phyloP scores from a whole-genome alignment of 352 stramenopile species.

The Phytophthora ramorum region DNA sequence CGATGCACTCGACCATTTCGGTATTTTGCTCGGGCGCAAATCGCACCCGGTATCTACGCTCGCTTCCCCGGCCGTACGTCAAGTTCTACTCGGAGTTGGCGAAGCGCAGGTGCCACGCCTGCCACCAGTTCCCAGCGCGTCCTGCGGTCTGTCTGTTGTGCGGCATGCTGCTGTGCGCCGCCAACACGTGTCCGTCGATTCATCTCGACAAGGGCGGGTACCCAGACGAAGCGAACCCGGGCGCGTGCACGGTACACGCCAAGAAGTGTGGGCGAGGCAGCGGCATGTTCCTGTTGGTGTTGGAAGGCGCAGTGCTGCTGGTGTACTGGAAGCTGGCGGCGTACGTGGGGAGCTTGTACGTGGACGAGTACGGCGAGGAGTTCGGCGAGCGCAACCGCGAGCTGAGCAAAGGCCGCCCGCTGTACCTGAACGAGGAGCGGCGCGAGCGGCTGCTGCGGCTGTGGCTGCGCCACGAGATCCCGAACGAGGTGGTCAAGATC shows the following conservation, averaged over 20 bases:
- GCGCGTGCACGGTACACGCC: slow-evolving; percentile 83
- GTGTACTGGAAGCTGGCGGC: slow-evolving; percentile 89
- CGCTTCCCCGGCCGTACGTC: slow-evolving; percentile 77
- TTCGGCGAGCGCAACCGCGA: slow-evolving; percentile 87
- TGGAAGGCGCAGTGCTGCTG: slow-evolving; percentile 85
- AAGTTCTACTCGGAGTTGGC: slow-evolving; percentile 88
- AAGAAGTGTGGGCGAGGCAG: slow-evolving; percentile 87
- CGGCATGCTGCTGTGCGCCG: slow-evolving; percentile 79
- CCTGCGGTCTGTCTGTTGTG: slow-evolving; percentile 89
- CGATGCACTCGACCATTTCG: slow-evolving; percentile 80
- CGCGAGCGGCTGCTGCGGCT: slow-evolving; percentile 75
- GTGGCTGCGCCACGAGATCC: slow-evolving; percentile 85
- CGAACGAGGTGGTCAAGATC: slow-evolving; percentile 88
- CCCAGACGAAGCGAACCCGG: slow-evolving; percentile 80
- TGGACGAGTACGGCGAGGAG: slow-evolving; percentile 90
- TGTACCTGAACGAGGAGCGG: slow-evolving; percentile 82
- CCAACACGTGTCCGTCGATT: slow-evolving; percentile 81
- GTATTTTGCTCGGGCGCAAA: slow-evolving; percentile 69
- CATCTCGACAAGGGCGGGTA: slow-evolving; percentile 76
- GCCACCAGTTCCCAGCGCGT: slow-evolving; percentile 80
- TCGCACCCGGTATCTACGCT: slow-evolving; percentile 75
- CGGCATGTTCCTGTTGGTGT: slow-evolving; percentile 83
- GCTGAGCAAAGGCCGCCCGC: slow-evolving; percentile 78
- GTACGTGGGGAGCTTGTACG: slow-evolving; percentile 85
- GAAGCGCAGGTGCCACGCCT: slow-evolving; percentile 79